Evolutionary conservation across 495 filamentous ascomycete genomes (phyloP), one percentile per base, ranked within the genome.

Genomic region (Hyaloscypha hepaticicola): DNA sequence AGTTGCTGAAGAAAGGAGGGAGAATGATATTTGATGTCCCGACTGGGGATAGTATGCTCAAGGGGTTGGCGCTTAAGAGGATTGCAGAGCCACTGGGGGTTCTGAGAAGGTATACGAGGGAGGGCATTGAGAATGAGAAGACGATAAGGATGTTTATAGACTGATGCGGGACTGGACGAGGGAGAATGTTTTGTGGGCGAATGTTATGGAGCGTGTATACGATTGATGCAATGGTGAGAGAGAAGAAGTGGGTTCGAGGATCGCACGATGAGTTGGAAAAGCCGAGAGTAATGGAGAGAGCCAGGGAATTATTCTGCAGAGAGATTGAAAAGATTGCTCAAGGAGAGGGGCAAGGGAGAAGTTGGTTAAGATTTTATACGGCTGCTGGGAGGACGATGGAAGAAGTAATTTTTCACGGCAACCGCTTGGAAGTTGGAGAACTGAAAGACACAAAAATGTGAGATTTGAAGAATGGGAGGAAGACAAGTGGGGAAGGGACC

Each of bases 1-100:
- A 38, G 12, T 76, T 71, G 49, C 65, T 80, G 29, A 77, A 74
- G 63, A 66, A 61, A 21, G 74, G 72, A 14, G 77, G 78, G 2
- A 67, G 56, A 49, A 41, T 79, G 16, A 72, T 70, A 29, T 53
- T 74, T 59, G 75, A 74, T 64, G 61, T 69, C 25, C 64, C 70
- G 29, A 66, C 72, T 45, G 58, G 62, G 21, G 38, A 63, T 24
- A 72, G 64, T 57, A 55, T 72, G 41, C 53, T 69, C 0, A 55
- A 52, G 21, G 64, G 62, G 5, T 52, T 63, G 24, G 49, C 69
- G 0, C 21, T 74, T 25, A 70, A 75, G 29, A 38, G 56, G n/a
- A 68, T 68, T 14, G 70, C 60, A 3, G 12, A 51, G n/a, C 49
- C 60, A 21, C 55, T 77, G 2, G 65, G 65, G 7, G 25, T 68